phyloP scores from a whole-genome alignment of 148 eudicot species.

The Heliosperma pusillum region DNA sequence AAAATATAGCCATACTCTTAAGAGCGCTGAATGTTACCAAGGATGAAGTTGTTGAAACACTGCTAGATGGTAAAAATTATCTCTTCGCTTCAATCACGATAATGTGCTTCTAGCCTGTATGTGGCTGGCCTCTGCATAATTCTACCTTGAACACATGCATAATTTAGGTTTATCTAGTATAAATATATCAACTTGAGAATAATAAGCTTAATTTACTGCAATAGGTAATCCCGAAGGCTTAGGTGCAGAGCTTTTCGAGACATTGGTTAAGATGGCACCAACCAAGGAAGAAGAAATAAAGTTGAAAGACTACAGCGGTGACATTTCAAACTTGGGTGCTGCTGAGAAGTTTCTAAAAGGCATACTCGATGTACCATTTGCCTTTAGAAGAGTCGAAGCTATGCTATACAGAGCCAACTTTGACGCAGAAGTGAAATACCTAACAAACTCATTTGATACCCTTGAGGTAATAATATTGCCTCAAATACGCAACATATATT shows the following conservation, averaged over 20 bases:
- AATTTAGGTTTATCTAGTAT: not conserved
- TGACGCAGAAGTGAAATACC: conserved; percentile 66
- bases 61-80: conserved; percentile 38
- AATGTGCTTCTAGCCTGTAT: no score
- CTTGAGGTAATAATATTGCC: conserved; percentile 59
- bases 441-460: conserved; percentile 67
- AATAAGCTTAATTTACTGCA: conserved; percentile 18
- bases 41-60: conserved; percentile 56
- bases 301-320: conserved; percentile 71
- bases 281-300: conserved; percentile 94
- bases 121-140: no score
- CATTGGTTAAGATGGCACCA: conserved; percentile 93
- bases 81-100: not conserved
- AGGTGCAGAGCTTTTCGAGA: conserved; percentile 80
- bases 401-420: conserved; percentile 90
- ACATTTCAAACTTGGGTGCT: conserved; percentile 66
- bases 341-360: conserved; percentile 90
- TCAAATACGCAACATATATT: not conserved
- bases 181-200: not conserved
- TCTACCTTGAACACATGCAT: not conserved
- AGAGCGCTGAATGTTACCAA: conserved; percentile 53
- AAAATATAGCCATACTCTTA: conserved; percentile 50
- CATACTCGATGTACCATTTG: conserved; percentile 82
- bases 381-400: conserved; percentile 88
- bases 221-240: conserved; percentile 82